phyloP scores from a whole-genome alignment of 2,329 filamentous ascomycete genomes.

The Claviceps quebecensis region DNA sequence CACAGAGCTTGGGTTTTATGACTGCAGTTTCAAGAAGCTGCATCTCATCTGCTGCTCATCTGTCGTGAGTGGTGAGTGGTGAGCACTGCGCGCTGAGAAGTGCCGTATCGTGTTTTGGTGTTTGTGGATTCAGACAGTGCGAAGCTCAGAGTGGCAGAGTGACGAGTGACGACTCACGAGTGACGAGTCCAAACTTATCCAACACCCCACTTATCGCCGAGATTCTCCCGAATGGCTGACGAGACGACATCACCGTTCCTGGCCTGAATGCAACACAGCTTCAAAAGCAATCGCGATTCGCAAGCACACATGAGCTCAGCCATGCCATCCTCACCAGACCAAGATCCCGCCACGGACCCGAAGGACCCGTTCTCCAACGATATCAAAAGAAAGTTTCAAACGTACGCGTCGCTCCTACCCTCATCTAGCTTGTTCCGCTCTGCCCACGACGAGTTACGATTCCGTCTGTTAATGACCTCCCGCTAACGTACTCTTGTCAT shows the following conservation, averaged over 20 bases:
- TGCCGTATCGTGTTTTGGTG: too few species aligned
- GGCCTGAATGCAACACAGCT: neutral
- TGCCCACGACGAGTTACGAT: too few species aligned
- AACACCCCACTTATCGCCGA: conserved; percentile 5
- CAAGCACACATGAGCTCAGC: neutral
- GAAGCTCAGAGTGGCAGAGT: neutral
- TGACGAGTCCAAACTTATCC: neutral
- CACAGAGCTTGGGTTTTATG: neutral
- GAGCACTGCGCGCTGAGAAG: too few species aligned
- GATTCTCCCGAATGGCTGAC: conserved; percentile 8
- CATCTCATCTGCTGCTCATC: neutral
- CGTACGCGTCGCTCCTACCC: conserved; percentile 26
- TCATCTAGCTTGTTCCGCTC: neutral
- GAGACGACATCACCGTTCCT: conserved; percentile 2
- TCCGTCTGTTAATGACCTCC: too few species aligned
- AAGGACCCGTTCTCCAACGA: conserved; percentile 41
- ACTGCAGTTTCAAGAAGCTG: neutral
- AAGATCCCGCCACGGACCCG: conserved; percentile 19
- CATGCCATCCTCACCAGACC: conserved; percentile 2
- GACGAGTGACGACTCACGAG: too few species aligned
- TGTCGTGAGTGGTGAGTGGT: too few species aligned
- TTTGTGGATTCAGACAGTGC: neutral
- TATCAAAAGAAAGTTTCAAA: conserved; percentile 49
- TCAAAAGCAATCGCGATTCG: neutral
- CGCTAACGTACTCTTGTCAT: neutral